Evolutionary conservation across 176 grass and related monocot species (phyloP), one percentile per base, ranked within the genome.

Genomic region (Avena eriantha): DNA sequence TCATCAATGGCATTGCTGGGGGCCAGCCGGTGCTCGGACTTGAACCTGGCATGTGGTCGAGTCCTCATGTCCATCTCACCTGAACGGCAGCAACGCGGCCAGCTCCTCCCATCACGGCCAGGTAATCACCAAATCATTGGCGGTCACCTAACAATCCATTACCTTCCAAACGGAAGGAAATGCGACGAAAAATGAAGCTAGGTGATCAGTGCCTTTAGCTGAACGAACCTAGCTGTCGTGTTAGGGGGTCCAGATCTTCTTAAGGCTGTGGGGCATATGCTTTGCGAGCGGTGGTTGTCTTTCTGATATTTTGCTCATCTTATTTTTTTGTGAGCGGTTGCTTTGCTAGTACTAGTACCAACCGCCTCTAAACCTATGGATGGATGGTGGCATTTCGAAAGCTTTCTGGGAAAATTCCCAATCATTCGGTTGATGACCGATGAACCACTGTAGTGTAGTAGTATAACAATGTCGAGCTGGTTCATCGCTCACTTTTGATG

Each of bases 81-180:
- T 81, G 89, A 69, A 69, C 19, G 58, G 57, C 76, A 46, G 66
- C 22, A 73, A 23, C 66, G 73, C 57, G 49, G 39, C 69, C 84
- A 35, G 55, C 47, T 51, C 46, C 69, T 81, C 69, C 59, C 60
- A 53, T 68, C 48, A 36, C 43, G 17, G 53, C 58, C 69, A 87
- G 59, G 78, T 88, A n/a, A 83, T 18, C 43, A 69, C 81, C 79
- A 81, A 57, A 85, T 88, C 82, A 88, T 91, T 88, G 77, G 51
- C 67, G 36, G 8, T 31, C 60, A 85, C 77, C 86, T 45, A 81
- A 73, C 60, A 53, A 76, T 84, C 81, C 58, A 47, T 67, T 23
- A 86, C 17, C 24, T 35, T 84, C 41, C 67, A 87, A 35, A 76
- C 22, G 23, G 9, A 34, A 4, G 51, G 61, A 69, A 48, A 78